Conservation (phyloP, 192 early-diverging fungal genomes). For the Mortierella claussenii region DNA sequence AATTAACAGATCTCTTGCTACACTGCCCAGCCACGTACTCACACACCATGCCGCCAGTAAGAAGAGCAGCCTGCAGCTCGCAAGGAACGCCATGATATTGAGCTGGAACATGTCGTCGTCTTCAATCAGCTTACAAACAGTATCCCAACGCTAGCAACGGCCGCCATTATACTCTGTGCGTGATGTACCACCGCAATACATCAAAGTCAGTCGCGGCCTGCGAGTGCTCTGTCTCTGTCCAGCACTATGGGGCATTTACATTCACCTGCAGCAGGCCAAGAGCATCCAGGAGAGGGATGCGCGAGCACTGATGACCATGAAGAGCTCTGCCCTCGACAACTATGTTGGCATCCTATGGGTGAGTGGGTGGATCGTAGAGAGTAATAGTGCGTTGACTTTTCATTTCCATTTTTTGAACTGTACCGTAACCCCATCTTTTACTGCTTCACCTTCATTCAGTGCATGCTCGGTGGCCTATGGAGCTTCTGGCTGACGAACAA, state of each 20-base stretch:
- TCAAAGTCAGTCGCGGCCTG: constrained; percentile 28
- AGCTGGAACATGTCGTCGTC: no score
- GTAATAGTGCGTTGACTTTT: background rate
- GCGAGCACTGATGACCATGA: constrained; percentile 41
- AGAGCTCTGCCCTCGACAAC: constrained; percentile 47
- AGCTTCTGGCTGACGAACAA: constrained; percentile 64
- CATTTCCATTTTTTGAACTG: background rate
- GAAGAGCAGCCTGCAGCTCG: background rate
- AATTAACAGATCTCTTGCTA: background rate
- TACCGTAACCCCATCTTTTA: background rate
- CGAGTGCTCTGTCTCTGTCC: constrained; percentile 42
- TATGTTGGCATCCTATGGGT: constrained; percentile 54
- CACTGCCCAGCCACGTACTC: background rate
- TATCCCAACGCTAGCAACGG: no score
- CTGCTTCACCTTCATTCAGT: constrained; percentile 58
- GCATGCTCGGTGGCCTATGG: constrained; percentile 65
- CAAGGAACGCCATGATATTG: background rate
- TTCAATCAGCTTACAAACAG: no score
- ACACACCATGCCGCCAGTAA: constrained; percentile 3
- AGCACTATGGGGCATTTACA: constrained; percentile 49
- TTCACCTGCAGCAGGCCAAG: constrained; percentile 40
- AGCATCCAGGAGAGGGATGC: constrained; percentile 33
- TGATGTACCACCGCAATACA: constrained; percentile 27
- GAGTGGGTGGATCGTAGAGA: background rate
- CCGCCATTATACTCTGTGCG: constrained; percentile 40